A percentile compares a stretch with the other conserved stretches of the same genome.
Evolutionary conservation across 148 eudicot genomes (phyloP).

Genomic region (Persicaria maculosa): DNA sequence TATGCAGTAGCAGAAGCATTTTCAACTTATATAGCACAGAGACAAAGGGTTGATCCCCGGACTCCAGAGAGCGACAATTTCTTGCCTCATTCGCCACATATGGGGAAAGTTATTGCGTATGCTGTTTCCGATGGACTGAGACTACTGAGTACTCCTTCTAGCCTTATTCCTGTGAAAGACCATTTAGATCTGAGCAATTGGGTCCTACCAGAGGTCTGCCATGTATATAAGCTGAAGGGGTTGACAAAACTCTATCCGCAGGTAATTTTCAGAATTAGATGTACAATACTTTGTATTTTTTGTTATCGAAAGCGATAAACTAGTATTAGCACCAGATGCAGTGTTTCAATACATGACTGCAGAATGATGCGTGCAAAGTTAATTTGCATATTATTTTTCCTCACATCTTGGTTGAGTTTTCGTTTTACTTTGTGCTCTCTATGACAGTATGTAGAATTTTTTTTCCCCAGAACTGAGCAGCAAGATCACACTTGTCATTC

Average conservation of each 20-base stretch:
- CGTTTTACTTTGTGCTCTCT: no score
- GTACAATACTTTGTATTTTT: neutral
- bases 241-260: conserved; percentile 82
- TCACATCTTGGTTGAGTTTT: no score
- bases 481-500: neutral
- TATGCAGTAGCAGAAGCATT: conserved; percentile 19
- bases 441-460: no score
- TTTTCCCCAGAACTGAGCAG: no score
- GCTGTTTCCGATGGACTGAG: conserved; percentile 24
- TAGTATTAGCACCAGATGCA: neutral
- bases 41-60: conserved; percentile 18
- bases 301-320: neutral
- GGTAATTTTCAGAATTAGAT: conserved; percentile 32
- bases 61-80: conserved; percentile 22
- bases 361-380: neutral
- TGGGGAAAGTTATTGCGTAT: conserved; percentile 17
- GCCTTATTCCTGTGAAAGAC: conserved; percentile 36
- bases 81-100: conserved; percentile 31
- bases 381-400: neutral
- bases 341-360: neutral
- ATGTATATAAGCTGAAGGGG: conserved; percentile 62
- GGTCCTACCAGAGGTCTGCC: conserved; percentile 76
- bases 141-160: conserved; percentile 37
- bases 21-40: conserved; percentile 15
- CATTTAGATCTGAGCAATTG: conserved; percentile 60